phyloP scores from a whole-genome alignment of 805 yeast species.

The Spathaspora boniae region DNA sequence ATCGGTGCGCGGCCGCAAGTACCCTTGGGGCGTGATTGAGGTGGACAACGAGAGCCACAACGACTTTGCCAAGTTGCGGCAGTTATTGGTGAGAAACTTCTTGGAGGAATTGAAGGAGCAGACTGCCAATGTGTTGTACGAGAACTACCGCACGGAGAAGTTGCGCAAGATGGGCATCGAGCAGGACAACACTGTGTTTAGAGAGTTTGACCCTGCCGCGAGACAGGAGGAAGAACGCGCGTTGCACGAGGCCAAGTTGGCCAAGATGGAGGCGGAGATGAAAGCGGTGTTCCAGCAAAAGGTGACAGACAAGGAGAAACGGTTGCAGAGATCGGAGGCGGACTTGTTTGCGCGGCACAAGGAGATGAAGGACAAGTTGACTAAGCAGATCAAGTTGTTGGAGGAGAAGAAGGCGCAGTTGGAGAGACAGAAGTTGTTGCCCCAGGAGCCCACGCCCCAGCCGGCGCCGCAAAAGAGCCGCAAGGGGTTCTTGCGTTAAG shows the following conservation, averaged over 20 bases:
- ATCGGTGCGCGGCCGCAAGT: constrained; percentile 81
- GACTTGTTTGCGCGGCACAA: constrained; percentile 93
- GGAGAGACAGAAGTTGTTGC: constrained; percentile 55
- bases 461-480: constrained; percentile 56
- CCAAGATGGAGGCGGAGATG: constrained; percentile 95
- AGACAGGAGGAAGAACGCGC: constrained; percentile 93
- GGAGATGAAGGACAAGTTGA: constrained; percentile 93
- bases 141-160: constrained; percentile 84
- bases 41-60: constrained; percentile 92
- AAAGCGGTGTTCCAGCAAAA: constrained; percentile 93
- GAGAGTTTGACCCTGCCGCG: constrained; percentile 87
- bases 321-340: constrained; percentile 93
- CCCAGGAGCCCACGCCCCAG: constrained; percentile 44
- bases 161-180: constrained; percentile 77
- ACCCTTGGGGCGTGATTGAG: constrained; percentile 97
- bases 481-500: constrained; percentile 75
- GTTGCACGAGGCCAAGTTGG: constrained; percentile 88
- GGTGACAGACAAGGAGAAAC: constrained; percentile 95
- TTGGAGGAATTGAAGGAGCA: constrained; percentile 91
- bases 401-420: constrained; percentile 87
- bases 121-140: constrained; percentile 75
- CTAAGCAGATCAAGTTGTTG: constrained; percentile 81
- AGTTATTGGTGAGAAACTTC: constrained; percentile 82
- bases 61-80: constrained; percentile 87
- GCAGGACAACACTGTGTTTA: constrained; percentile 91